Conservation (phyloP, 495 filamentous ascomycete species). For the Aspergillus ostianus region DNA sequence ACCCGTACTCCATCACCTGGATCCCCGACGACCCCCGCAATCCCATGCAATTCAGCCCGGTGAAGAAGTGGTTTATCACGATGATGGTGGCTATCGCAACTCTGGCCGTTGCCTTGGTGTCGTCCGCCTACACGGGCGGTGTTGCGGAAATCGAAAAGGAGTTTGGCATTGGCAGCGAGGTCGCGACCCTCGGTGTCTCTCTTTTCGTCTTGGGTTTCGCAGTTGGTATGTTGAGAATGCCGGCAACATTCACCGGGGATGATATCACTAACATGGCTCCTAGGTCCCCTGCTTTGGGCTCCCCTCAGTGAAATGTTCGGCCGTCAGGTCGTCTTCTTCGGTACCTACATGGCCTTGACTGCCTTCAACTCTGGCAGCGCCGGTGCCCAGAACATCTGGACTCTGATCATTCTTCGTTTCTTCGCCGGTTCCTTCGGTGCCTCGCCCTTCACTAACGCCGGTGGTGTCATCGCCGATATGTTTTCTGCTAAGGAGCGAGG, state of each 20-base stretch:
- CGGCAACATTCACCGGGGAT: conserved; percentile 13
- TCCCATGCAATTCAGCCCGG: conserved; percentile 60
- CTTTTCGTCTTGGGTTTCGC: conserved; percentile 76
- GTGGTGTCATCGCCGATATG: conserved; percentile 75
- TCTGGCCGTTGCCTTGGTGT: conserved; percentile 72
- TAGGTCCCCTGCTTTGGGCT: conserved; percentile 61
- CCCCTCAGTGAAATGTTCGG: conserved; percentile 72
- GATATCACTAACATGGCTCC: conserved; percentile 30
- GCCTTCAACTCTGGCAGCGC: conserved; percentile 68
- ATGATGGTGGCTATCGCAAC: conserved; percentile 63
- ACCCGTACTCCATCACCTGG: conserved; percentile 74
- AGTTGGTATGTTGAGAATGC: conserved; percentile 40
- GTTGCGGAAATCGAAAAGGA: conserved; percentile 56
- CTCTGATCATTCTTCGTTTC: conserved; percentile 73
- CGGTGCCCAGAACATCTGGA: conserved; percentile 59
- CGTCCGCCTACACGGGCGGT: conserved; percentile 74
- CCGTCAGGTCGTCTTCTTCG: conserved; percentile 65
- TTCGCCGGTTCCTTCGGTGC: conserved; percentile 77
- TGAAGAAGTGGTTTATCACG: conserved; percentile 72
- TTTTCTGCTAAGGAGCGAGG: conserved; percentile 63
- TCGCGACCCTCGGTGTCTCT: conserved; percentile 67
- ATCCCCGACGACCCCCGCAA: conserved; percentile 70
- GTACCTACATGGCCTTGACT: conserved; percentile 61
- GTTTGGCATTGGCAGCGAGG: conserved; percentile 58
- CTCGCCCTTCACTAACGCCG: conserved; percentile 69